Conservation (phyloP, 805 yeast genomes). For the Cyberlindnera americana region DNA sequence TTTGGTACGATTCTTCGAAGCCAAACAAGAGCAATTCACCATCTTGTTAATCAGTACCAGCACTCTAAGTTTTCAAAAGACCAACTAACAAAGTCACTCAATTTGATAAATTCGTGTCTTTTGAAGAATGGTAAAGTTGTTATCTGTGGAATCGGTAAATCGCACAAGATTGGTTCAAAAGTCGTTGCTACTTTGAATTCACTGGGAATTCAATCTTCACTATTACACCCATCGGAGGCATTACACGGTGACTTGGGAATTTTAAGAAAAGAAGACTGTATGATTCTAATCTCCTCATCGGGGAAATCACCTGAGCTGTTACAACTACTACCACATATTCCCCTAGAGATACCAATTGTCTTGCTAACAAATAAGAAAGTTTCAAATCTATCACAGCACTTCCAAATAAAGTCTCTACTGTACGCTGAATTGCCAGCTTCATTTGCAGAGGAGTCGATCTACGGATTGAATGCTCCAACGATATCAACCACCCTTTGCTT, state of each 20-base stretch:
- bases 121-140: constrained; percentile 64
- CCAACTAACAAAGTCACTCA: constrained; percentile 42
- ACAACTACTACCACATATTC: constrained; percentile 47
- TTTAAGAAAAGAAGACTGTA: constrained; percentile 51
- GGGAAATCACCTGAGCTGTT: constrained; percentile 81
- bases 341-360: constrained; percentile 49
- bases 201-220: constrained; percentile 61
- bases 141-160: constrained; percentile 81
- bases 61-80: constrained; percentile 42
- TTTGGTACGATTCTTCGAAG: constrained; percentile 39
- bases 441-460: constrained; percentile 53
- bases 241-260: constrained; percentile 87
- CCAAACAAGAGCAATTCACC: constrained; percentile 46
- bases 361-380: constrained; percentile 59
- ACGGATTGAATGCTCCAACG: constrained; percentile 87
- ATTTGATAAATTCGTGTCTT: constrained; percentile 34
- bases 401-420: constrained; percentile 49
- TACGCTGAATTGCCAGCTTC: constrained; percentile 59
- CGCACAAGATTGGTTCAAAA: constrained; percentile 74
- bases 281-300: constrained; percentile 70
- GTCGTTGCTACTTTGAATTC: constrained; percentile 81
- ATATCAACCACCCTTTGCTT: constrained; percentile 75
- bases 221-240: constrained; percentile 83
- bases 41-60: constrained; percentile 43
- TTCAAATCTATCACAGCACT: constrained; percentile 51